phyloP scores from a whole-genome alignment of 257 asterid species.

The Craterostigma plantagineum region DNA sequence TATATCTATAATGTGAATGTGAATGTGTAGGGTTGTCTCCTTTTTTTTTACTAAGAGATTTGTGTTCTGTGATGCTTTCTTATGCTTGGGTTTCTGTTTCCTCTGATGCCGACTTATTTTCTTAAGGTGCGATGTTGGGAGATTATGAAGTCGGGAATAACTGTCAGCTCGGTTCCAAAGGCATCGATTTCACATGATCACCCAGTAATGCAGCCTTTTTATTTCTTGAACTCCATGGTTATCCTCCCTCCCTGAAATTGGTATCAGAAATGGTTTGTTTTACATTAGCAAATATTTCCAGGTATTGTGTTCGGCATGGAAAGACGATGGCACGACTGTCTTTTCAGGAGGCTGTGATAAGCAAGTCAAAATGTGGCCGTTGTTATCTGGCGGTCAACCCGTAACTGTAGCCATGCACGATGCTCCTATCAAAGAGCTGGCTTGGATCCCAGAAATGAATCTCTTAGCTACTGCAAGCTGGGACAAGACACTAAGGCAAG shows the following conservation, averaged over 20 bases:
- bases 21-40: neutral
- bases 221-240: neutral
- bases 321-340: constrained; percentile 90
- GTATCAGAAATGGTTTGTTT: constrained; percentile 1
- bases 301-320: constrained; percentile 97
- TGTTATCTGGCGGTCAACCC: constrained; percentile 57
- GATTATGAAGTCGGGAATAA: constrained; percentile 43
- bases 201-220: constrained; percentile 35
- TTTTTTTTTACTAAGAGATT: neutral
- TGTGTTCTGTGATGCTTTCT: constrained; percentile 4
- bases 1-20: too few species aligned
- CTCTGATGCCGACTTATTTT: constrained; percentile 2
- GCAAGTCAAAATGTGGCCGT: constrained; percentile 96
- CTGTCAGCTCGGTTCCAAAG: constrained; percentile 48
- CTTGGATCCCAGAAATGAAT: constrained; percentile 90
- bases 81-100: constrained; percentile 8
- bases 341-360: constrained; percentile 99
- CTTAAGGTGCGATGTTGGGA: constrained; percentile 94
- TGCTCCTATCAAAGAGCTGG: constrained; percentile 80
- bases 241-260: neutral
- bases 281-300: constrained; percentile 17
- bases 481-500: constrained; percentile 86
- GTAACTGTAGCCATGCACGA: constrained; percentile 90
- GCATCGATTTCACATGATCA: constrained; percentile 75
- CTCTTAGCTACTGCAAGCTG: constrained; percentile 82